Evolutionary conservation across 2,329 filamentous ascomycete genomes (phyloP), one percentile per base, ranked within the genome.

Genomic region (Aspergillus sp.): DNA sequence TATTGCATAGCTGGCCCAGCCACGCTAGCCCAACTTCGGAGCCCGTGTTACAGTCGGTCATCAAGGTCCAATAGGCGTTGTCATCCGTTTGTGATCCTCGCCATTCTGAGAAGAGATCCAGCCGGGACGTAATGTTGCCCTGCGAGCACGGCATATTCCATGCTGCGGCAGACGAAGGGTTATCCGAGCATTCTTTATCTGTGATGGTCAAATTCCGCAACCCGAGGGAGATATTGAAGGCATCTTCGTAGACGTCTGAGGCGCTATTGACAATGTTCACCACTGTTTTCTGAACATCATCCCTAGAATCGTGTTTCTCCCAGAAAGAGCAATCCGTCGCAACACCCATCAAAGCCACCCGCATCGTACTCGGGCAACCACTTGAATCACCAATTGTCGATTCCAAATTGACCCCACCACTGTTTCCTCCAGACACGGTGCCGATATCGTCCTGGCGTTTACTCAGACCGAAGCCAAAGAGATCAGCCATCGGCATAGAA

Each of bases 321-420:
- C 88, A 91, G 71, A 98, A 98, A 8, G 86, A 90, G 79, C 95
- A 99, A 74, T 99, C 95, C 0, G 92, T 95, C 8, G 92, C 95
- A 38, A 98, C 86, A 26, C 95, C 95, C 22, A 99, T 85, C 41
- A 98, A 81, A 1, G 95, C 95, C 17, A 99, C 91, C 74, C 90
- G 96, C 64, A 92, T 86, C n/a, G 91, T 93, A 1, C 83, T 87
- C 5, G 93, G 93, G 71, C 95, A 99, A 51, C 95, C 95, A n/a
- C 77, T 71, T 0, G 89, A 89, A 58, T 85, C 88, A 48, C 95
- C 95, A 69, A 99, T 96, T 24, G 85, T 91, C 34, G 79, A 83
- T 34, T 83, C 80, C 64, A 98, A 78, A 70, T 97, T 95, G 59
- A 93, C 86, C 63, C 89, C 89, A 20, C 88, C 90, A 52, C 89